Conservation (phyloP, 257 asterid genomes). For the Solanum tacnaense region DNA sequence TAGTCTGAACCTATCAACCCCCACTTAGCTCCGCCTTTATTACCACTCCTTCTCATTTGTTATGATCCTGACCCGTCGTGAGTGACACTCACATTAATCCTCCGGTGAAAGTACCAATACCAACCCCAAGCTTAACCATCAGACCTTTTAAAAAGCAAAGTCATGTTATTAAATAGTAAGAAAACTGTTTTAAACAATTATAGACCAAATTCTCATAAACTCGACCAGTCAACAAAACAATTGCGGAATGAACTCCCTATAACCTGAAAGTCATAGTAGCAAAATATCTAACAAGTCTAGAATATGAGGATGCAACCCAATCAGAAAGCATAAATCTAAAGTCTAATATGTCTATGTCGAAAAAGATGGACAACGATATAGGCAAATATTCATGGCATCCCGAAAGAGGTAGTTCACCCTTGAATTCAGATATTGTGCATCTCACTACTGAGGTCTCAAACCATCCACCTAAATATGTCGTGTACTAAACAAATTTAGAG, state of each 20-base stretch:
- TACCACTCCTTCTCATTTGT: too few relatives aligned
- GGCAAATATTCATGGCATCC: neutral
- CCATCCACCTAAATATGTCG: neutral
- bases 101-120: neutral
- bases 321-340: too few relatives aligned
- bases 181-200: too few relatives aligned
- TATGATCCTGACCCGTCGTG: too few relatives aligned
- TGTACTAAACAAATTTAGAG: neutral
- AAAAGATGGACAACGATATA: neutral
- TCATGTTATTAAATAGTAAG: neutral
- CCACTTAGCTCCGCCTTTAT: too few relatives aligned
- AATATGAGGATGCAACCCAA: neutral
- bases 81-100: neutral
- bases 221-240: neutral
- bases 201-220: neutral
- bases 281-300: neutral
- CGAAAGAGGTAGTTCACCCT: neutral
- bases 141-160: neutral
- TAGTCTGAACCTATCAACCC: too few relatives aligned
- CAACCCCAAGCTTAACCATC: neutral
- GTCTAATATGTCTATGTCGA: too few relatives aligned
- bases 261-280: neutral
- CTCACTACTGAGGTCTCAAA: neutral
- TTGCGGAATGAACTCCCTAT: neutral
- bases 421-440: neutral